phyloP scores from a whole-genome alignment of 2,329 filamentous ascomycete genomes.

The Graphiopsis chlorocephala region DNA sequence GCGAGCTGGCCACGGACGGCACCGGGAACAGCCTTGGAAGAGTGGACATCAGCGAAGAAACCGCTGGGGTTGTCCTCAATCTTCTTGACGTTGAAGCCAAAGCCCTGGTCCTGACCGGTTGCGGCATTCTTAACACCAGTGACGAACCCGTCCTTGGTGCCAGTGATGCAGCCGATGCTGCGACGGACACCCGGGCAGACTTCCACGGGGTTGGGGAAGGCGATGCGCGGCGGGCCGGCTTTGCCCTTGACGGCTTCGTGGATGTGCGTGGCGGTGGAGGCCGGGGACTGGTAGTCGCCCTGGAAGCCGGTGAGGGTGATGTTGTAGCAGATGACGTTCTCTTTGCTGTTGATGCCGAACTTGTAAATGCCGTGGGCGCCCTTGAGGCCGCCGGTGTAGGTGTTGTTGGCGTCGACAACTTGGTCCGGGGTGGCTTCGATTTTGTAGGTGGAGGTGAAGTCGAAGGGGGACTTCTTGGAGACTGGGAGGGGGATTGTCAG shows the following conservation, averaged over 20 bases:
- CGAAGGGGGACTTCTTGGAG: not conserved
- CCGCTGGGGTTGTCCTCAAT: conserved; percentile 51
- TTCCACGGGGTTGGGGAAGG: conserved; percentile 48
- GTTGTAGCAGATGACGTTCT: conserved; percentile 41
- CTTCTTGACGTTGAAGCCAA: conserved; percentile 49
- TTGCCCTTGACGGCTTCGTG: conserved; percentile 49
- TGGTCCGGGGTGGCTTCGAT: conserved; percentile 50
- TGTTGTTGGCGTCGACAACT: conserved; percentile 46
- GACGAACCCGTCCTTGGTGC: conserved; percentile 38
- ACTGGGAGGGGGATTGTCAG: not conserved
- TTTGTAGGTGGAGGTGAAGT: conserved; percentile 51
- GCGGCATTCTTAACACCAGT: conserved; percentile 41
- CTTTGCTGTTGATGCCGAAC: conserved; percentile 51
- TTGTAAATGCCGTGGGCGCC: conserved; percentile 51
- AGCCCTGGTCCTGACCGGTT: conserved; percentile 44
- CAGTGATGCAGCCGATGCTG: conserved; percentile 44
- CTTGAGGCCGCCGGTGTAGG: conserved; percentile 26
- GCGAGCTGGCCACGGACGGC: conserved; percentile 50
- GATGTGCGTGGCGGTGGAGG: conserved; percentile 55
- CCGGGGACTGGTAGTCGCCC: conserved; percentile 51
- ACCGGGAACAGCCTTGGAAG: conserved; percentile 48
- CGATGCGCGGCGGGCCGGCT: conserved; percentile 52
- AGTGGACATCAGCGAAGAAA: conserved; percentile 57
- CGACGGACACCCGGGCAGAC: conserved; percentile 36
- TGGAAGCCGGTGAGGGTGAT: conserved; percentile 46